Evolutionary conservation across 441 rosid species (phyloP), one percentile per base, ranked within the genome.

Genomic region (Jatropha multifida): DNA sequence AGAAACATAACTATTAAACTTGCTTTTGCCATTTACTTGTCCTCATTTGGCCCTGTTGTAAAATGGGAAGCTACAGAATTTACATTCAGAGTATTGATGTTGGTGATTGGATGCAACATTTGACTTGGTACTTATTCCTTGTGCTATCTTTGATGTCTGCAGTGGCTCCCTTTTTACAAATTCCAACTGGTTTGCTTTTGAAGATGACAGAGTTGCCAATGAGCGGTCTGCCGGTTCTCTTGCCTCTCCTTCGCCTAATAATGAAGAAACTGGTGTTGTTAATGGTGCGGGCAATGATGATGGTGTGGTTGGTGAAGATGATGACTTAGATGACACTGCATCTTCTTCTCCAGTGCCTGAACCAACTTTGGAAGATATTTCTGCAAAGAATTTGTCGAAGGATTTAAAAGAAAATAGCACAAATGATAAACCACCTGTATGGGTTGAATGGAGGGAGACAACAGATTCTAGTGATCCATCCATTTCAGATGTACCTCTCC

Each of bases 381-480:
- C 81, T 41, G 76, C 75, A 46, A 72, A 72, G 66, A 68, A 74
- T 75, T 70, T 72, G 51, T 73, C 83, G 46, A 78, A 80, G 68
- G 87, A 83, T 76, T 56, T 79, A 27, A 81, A 85, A 58, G 92
- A 78, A 72, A 60, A 71, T 11, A 54, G 75, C 68, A 68, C 77
- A 65, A 79, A 83, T 73, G 96, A 88, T 63, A 89, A 86, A 65
- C 84, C 88, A 38, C 84, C 92, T 26, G 90, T 81, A 20, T 91
- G 97, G 97, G 97, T 94, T 62, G 97, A 94, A 74, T 92, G 97
- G 98, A 85, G 93, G 81, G 97, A 91, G 83, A 89, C 86, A 58
- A 86, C 88, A 0, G 94, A 88, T 75, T 72, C 86, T 67, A 75
- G 73, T 72, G 86, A 84, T 59, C 85, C 87, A 74, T 74, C 82